phyloP scores from a whole-genome alignment of 768 basidiomycete genomes.

The Candolleomyces efflorescens region DNA sequence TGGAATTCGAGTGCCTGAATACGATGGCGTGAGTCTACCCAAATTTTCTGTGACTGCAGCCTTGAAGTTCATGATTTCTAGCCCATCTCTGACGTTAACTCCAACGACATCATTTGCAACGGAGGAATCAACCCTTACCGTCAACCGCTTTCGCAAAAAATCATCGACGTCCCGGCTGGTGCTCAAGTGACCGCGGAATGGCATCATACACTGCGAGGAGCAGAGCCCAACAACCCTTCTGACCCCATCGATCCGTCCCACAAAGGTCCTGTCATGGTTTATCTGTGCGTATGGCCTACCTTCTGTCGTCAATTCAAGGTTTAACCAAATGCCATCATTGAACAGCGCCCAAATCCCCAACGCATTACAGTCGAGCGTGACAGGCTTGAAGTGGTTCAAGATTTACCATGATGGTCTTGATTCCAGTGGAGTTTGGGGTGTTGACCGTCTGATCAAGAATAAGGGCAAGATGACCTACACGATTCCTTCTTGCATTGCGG shows the following conservation, averaged over 20 bases:
- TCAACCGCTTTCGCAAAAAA: slow-evolving; percentile 37
- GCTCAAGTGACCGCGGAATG: slow-evolving; percentile 49
- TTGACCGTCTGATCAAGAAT: slow-evolving; percentile 41
- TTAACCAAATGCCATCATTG: neutral
- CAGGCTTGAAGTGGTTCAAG: slow-evolving; percentile 53
- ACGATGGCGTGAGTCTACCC: slow-evolving; percentile 28
- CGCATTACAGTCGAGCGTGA: slow-evolving; percentile 42
- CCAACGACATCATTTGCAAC: slow-evolving; percentile 55
- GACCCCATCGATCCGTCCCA: slow-evolving; percentile 51
- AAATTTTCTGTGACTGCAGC: neutral
- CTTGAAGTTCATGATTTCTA: slow-evolving; percentile 13
- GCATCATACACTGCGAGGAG: slow-evolving; percentile 44
- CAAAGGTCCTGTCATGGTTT: slow-evolving; percentile 49
- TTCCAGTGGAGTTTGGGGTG: slow-evolving; percentile 35
- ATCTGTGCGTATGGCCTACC: slow-evolving; percentile 35
- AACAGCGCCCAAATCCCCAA: slow-evolving; percentile 40
- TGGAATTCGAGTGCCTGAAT: slow-evolving; percentile 35
- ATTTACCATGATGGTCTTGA: slow-evolving; percentile 43
- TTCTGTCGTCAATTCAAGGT: neutral
- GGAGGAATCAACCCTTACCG: slow-evolving; percentile 55
- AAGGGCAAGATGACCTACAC: slow-evolving; percentile 47
- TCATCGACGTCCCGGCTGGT: slow-evolving; percentile 51
- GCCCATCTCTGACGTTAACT: slow-evolving; percentile 56
- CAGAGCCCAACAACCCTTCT: slow-evolving; percentile 32
- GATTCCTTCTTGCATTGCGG: slow-evolving; percentile 40